phyloP scores from a whole-genome alignment of 306 rosid genomes.

The Malus sylvestris region DNA sequence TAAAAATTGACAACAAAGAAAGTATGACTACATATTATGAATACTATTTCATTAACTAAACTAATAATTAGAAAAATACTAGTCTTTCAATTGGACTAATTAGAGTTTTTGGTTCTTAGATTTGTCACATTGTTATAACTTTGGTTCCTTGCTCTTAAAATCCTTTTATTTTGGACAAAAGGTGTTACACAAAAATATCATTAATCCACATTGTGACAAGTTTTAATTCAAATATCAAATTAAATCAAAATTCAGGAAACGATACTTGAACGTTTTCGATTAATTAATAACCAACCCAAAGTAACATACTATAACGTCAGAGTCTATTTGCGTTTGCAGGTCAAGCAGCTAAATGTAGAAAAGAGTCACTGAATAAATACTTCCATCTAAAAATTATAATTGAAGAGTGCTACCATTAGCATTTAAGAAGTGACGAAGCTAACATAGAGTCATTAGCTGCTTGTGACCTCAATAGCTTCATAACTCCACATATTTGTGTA shows the following conservation, averaged over 20 bases:
- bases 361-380: not conserved
- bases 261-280: too few species aligned
- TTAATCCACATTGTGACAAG: not conserved
- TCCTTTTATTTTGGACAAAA: too few species aligned
- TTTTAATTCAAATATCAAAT: too few species aligned
- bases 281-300: not conserved
- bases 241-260: not conserved
- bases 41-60: not conserved
- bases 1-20: conserved; percentile 12
- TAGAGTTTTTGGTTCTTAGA: not conserved
- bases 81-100: not conserved
- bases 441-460: too few species aligned
- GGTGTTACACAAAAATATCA: too few species aligned
- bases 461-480: too few species aligned
- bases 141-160: not conserved
- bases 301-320: not conserved
- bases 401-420: not conserved
- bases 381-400: not conserved
- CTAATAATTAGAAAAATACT: not conserved
- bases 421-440: too few species aligned
- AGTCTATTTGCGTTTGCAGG: not conserved
- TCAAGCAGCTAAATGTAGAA: not conserved
- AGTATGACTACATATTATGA: not conserved
- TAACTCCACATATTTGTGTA: too few species aligned
- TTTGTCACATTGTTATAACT: not conserved